Base-by-base conservation (phyloP, 2,329 filamentous ascomycete genomes). In the Trichoderma oligosporum region DNA sequence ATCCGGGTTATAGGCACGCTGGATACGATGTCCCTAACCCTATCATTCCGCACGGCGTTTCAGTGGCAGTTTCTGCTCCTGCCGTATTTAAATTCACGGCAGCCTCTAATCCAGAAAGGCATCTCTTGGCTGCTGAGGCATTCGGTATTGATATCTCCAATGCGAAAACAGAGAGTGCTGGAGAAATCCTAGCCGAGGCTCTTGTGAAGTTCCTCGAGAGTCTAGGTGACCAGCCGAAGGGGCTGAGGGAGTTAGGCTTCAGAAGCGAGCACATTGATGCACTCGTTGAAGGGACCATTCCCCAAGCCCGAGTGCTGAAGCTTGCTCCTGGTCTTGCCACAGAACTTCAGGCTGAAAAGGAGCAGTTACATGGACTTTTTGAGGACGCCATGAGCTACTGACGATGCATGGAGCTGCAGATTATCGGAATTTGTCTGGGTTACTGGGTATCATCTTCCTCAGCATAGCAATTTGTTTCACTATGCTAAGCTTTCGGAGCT, bases 21-120 rank as follows among this genome's bases (percentile, higher is more conserved):
- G 94, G 94, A n/a, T 99, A 99, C 72, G 77, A 86, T 2, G 85
- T 96, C 7, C 74, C 83, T 24, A 71, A 80, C 27, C 84, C 89
- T 8, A 88, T 99, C 66, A 97, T 99, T 67, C 94, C 94, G 0
- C 94, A 99, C 71, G 94, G 94, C 53, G 94, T 99, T 22, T 93
- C 88, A 1, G 94, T 99, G 1, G 94, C 92, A 3, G 93, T 97
- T 6, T 93, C 91, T 0, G 91, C 93, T 0, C 93, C 94, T 0
- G 89, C 93, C 1, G 93, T 97, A 1, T 99, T 97, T 82, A 85
- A 84, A 27, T 97, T 97, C 74, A 99, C 93, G 0, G 93, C 81
- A 0, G 82, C 93, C 1, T 94, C 89, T 1, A 97, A 97, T 68
- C 94, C 94, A 0, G 91, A 96, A 53, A 85, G 94, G 8, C 94